Evolutionary conservation across 805 yeast species (phyloP).

Genomic region (Candida jianshihensis): DNA sequence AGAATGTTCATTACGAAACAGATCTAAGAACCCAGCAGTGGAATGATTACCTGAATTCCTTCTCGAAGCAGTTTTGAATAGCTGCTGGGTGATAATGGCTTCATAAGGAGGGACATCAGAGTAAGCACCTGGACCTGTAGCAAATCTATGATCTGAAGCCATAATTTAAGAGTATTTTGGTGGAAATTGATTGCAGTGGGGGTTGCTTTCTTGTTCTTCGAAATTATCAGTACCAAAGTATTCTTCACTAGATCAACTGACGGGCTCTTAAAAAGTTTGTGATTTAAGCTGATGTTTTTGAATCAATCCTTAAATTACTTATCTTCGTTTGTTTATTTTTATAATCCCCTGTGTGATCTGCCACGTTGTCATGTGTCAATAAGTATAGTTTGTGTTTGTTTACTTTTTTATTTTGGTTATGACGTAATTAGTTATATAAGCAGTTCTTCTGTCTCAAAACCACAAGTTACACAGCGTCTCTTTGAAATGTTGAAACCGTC

Average conservation of each 20-base stretch:
- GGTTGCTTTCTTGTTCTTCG: too few species aligned
- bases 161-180: not conserved
- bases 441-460: conserved; percentile 76
- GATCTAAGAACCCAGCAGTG: conserved; percentile 20
- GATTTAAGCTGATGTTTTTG: too few species aligned
- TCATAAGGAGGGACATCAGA: conserved; percentile 19
- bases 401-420: not conserved
- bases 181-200: too few species aligned
- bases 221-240: too few species aligned
- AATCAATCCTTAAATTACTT: too few species aligned
- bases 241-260: too few species aligned
- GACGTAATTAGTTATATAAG: not conserved
- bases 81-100: conserved; percentile 15
- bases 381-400: not conserved
- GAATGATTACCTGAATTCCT: conserved; percentile 14
- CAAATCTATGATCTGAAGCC: conserved; percentile 9
- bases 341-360: too few species aligned
- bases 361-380: too few species aligned
- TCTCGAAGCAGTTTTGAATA: conserved; percentile 14
- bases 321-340: too few species aligned
- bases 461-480: conserved; percentile 73
- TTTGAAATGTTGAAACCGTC: conserved; percentile 36
- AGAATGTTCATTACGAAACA: too few species aligned
- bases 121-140: conserved; percentile 21
- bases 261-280: too few species aligned